Percentiles rank a stretch among this genome's conserved stretches.
Conservation (phyloP, 2,329 filamentous ascomycete species). For the Ilyonectria robusta region DNA sequence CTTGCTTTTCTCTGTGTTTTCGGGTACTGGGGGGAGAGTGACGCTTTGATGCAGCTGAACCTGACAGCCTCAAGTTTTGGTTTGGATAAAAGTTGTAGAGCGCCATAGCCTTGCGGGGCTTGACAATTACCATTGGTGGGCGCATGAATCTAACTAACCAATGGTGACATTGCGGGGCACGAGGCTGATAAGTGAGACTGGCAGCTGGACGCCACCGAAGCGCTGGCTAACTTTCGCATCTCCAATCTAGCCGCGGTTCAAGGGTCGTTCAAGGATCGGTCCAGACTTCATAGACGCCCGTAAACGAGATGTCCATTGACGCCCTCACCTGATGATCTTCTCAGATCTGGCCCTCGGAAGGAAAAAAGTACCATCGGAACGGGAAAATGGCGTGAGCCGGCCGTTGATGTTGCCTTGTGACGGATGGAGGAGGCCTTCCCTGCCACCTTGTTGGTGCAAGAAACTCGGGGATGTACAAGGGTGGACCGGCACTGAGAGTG, state of each 20-base stretch:
- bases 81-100: slow-evolving; percentile 45
- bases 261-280: background rate
- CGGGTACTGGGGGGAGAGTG: background rate
- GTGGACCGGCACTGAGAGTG: slow-evolving; percentile 18
- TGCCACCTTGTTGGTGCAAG: slow-evolving; percentile 20
- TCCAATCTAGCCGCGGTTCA: background rate
- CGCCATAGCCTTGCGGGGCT: slow-evolving; percentile 41
- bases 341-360: background rate
- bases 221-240: background rate
- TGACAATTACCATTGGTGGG: slow-evolving; percentile 15
- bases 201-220: background rate
- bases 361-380: slow-evolving; percentile 4
- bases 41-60: slow-evolving; percentile 6
- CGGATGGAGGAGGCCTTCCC: slow-evolving; percentile 3
- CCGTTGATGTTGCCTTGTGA: slow-evolving; percentile 2
- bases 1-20: background rate
- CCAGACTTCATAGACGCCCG: slow-evolving; percentile 1
- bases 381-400: slow-evolving; percentile 15
- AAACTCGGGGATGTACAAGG: slow-evolving; percentile 7
- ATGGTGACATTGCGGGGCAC: slow-evolving; percentile 18
- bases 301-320: background rate
- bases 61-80: slow-evolving; percentile 21
- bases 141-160: slow-evolving; percentile 12
- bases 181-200: slow-evolving; percentile 34
- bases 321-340: slow-evolving; percentile 19